Evolutionary conservation across 108 stramenopile genomes (phyloP), one percentile per base, ranked within the genome.

Genomic region (Skeletonema marinoi): DNA sequence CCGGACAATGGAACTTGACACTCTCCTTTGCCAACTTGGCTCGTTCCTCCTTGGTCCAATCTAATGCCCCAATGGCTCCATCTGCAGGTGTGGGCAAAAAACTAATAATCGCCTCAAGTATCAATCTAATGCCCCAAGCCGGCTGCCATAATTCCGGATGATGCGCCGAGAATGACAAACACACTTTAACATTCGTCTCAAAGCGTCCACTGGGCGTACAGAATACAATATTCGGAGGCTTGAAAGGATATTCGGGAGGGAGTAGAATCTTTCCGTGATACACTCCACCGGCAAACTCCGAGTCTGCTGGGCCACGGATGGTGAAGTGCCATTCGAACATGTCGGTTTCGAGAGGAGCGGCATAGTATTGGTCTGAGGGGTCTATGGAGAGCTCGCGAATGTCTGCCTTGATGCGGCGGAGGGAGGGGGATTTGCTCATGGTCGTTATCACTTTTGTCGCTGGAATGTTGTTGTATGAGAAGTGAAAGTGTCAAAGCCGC

Each of bases 141-240:
- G 86, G 85, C 69, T 85, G 97, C 99, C 99, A 99, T 71, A 97
- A 78, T 86, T 99, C 99, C 0, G 98, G 98, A 87, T 99, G 99
- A 73, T 90, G 94, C 13, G 98, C 96, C 17, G 92, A 90, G 69
- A 98, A 98, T 32, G 89, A 91, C 14, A 99, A 78, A 80, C 99
- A 99, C 41, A 99, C 88, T 84, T 99, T 99, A 3, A 85, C 93
- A 64, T 93, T 90, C 16, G 92, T 92, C 78, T 96, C 96, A 81
- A 98, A 99, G 6, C 99, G 93, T 31, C 99, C 99, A 56, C 96
- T 96, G 8, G 91, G 91, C 13, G 98, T 99, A 21, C 96, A 61
- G 81, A 99, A 96, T 17, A 98, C 70, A 60, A 99, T 98, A 85
- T 98, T 89, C 30, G 99, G 99, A 8, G 99, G 99, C 75, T 98